Percentiles rank a stretch among this genome's conserved stretches.
Conservation (phyloP, 148 eudicot species). For the Fagopyrum esculentum region DNA sequence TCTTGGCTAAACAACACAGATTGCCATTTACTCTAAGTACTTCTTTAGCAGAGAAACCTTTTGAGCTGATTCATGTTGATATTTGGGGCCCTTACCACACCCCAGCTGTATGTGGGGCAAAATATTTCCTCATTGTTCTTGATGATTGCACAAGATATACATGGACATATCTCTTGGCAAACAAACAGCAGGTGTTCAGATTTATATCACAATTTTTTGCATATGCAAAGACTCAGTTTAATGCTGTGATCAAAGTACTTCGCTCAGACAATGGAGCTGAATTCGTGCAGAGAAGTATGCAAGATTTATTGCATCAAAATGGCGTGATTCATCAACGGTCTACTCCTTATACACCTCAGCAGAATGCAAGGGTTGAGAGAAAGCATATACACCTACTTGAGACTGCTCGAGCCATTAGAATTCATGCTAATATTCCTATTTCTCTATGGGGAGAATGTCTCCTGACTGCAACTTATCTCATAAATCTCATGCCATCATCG, state of each 20-base stretch:
- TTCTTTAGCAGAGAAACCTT: not conserved
- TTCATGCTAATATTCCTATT: no score
- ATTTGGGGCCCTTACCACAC: not conserved
- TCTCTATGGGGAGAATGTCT: not conserved
- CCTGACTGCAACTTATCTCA: not conserved
- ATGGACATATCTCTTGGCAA: not conserved
- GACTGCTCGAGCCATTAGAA: no score
- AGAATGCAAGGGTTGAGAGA: not conserved
- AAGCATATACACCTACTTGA: no score
- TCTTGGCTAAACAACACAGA: not conserved
- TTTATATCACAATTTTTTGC: not conserved
- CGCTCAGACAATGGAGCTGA: not conserved
- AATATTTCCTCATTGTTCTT: not conserved
- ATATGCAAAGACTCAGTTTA: not conserved
- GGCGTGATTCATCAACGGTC: not conserved
- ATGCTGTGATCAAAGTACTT: not conserved
- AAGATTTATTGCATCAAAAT: not conserved
- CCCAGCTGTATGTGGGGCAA: not conserved
- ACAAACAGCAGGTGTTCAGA: not conserved
- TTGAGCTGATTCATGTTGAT: not conserved
- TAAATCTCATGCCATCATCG: not conserved
- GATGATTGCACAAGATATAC: not conserved
- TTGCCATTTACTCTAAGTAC: not conserved
- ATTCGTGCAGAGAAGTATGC: not conserved
- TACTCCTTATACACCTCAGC: not conserved